A percentile compares a stretch with the other conserved stretches of the same genome.
Conservation (phyloP, 352 stramenopile species). For the Phytophthora meadii region DNA sequence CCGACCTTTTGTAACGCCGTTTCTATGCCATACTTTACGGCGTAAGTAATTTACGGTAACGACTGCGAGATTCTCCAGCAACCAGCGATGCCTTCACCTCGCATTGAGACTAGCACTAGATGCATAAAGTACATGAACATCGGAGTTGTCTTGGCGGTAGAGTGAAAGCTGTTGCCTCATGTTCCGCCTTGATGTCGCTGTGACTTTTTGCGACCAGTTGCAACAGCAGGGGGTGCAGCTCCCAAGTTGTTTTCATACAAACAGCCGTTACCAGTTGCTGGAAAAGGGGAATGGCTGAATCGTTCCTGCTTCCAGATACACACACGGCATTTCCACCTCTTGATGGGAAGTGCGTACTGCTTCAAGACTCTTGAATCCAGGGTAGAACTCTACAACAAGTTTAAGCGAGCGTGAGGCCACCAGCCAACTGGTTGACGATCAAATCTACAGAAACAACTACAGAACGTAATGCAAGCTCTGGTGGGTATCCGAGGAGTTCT, state of each 20-base stretch:
- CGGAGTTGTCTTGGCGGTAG: too few species aligned
- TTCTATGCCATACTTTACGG: constrained; percentile 16
- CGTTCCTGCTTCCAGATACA: constrained; percentile 26
- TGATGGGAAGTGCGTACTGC: constrained; percentile 14
- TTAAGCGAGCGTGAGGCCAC: constrained; percentile 5
- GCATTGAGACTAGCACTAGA: neutral
- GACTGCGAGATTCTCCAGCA: constrained; percentile 16
- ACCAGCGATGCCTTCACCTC: neutral
- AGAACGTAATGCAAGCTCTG: constrained; percentile 7
- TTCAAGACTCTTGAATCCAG: neutral
- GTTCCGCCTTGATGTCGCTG: neutral
- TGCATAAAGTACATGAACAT: too few species aligned
- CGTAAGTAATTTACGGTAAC: neutral
- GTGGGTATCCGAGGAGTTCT: constrained; percentile 12
- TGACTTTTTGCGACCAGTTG: constrained; percentile 10
- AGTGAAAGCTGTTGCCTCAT: neutral
- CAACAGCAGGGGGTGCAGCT: constrained; percentile 5
- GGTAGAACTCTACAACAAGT: constrained; percentile 4
- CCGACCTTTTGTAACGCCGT: neutral
- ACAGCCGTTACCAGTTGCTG: constrained; percentile 25
- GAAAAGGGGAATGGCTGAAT: constrained; percentile 7
- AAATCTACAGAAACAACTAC: neutral
- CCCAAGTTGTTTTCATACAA: constrained; percentile 25
- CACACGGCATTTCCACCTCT: constrained; percentile 9
- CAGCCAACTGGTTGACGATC: neutral